Percentiles rank a stretch among this genome's conserved stretches.
These are phyloP conservation scores for Populus tomentosa DNA, from an alignment of 441 rosid species.

Conservation along the genomic window DNA sequence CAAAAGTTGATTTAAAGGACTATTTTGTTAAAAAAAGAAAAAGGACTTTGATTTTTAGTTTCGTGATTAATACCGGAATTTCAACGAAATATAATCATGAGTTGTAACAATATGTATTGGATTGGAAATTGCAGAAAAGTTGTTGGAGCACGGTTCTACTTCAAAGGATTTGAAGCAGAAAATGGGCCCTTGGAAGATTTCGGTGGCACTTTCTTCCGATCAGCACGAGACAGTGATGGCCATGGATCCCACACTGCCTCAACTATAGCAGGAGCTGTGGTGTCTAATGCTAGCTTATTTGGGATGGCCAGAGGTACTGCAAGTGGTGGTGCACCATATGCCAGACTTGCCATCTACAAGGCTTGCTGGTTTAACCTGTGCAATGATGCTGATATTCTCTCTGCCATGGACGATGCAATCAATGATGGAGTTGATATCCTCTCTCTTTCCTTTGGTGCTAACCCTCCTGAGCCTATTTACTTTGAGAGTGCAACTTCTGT, in stretches of 20 bases:
- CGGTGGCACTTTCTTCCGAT: conserved; percentile 29
- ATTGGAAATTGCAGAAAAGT: conserved; percentile 34
- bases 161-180: conserved; percentile 38
- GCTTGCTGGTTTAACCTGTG: conserved; percentile 45
- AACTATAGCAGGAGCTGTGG: conserved; percentile 36
- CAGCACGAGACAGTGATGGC: conserved; percentile 41
- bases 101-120: neutral
- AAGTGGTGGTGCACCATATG: conserved; percentile 44
- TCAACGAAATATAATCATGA: neutral
- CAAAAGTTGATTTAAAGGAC: too few species aligned
- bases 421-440: conserved; percentile 42
- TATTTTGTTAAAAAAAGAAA: too few species aligned
- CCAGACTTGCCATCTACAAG: conserved; percentile 49
- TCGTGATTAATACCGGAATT: neutral
- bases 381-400: conserved; percentile 35
- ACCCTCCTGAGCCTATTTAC: conserved; percentile 35
- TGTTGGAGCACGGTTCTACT: conserved; percentile 44
- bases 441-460: conserved; percentile 45
- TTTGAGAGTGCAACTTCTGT: conserved; percentile 30
- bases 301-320: conserved; percentile 48
- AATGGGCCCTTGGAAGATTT: conserved; percentile 35
- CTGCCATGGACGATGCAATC: conserved; percentile 47
- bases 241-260: conserved; percentile 50
- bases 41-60: too few species aligned
- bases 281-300: conserved; percentile 32